These are phyloP conservation scores for Candida tunisiensis DNA, from an alignment of 1,139 yeast genomes.

Conservation along the genomic window DNA sequence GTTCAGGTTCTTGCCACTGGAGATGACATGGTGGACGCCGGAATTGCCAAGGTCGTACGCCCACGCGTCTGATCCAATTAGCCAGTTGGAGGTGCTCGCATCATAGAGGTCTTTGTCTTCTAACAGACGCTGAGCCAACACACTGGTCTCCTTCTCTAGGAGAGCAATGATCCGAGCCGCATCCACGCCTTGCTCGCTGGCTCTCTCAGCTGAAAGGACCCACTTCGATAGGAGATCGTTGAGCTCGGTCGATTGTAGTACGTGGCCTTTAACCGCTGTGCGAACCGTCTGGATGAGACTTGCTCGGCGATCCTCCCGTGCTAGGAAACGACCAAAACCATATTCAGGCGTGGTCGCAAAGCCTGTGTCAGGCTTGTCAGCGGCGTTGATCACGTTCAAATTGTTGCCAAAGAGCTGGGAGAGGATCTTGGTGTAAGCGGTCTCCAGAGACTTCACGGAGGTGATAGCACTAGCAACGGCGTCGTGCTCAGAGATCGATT, in stretches of 20 bases:
- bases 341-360: slow-evolving; percentile 48
- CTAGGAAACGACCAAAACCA: slow-evolving; percentile 68
- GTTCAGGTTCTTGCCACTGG: slow-evolving; percentile 65
- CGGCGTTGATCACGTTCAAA: slow-evolving; percentile 43
- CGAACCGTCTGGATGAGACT: slow-evolving; percentile 33
- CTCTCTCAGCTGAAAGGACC: slow-evolving; percentile 24
- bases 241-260: slow-evolving; percentile 31
- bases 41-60: slow-evolving; percentile 83
- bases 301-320: slow-evolving; percentile 27
- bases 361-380: slow-evolving; percentile 26
- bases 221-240: slow-evolving; percentile 51
- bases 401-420: slow-evolving; percentile 41
- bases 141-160: background rate
- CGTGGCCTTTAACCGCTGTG: slow-evolving; percentile 30
- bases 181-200: background rate
- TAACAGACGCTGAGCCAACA: slow-evolving; percentile 5
- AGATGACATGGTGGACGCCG: slow-evolving; percentile 73
- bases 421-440: slow-evolving; percentile 63
- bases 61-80: slow-evolving; percentile 93
- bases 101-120: slow-evolving; percentile 28
- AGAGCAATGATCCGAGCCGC: background rate
- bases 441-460: slow-evolving; percentile 42
- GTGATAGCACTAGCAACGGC: slow-evolving; percentile 20
- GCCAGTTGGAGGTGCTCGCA: slow-evolving; percentile 44
- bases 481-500: slow-evolving; percentile 5